phyloP scores from a whole-genome alignment of 2,329 filamentous ascomycete genomes.

The Cordyceps cateniannulata region DNA sequence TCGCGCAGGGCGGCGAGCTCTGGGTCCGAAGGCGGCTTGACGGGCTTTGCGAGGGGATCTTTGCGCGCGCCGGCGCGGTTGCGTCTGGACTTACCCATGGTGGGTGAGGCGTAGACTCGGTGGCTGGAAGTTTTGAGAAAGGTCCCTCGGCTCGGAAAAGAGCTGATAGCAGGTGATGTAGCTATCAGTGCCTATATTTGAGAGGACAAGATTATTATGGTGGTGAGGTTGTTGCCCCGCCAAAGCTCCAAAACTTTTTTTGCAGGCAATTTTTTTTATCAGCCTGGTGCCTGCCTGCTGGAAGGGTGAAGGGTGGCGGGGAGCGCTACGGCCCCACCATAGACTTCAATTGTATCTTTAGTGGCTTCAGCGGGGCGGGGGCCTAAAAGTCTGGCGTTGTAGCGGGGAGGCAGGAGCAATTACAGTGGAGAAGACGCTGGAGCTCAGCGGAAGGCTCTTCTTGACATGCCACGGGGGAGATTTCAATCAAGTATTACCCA shows the following conservation, averaged over 20 bases:
- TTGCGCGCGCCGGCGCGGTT: constrained; percentile 44
- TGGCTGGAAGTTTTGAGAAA: neutral
- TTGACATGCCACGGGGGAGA: too few species aligned
- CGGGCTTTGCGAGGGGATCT: constrained; percentile 49
- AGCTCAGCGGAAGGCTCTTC: neutral
- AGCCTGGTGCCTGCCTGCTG: too few species aligned
- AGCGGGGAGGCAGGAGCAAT: neutral
- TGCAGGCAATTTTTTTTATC: too few species aligned
- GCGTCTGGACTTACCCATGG: constrained; percentile 55
- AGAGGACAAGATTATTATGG: neutral
- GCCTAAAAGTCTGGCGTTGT: neutral
- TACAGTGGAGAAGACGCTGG: neutral
- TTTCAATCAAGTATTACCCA: too few species aligned
- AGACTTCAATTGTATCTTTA: neutral
- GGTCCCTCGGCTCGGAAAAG: neutral
- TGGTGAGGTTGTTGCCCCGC: neutral
- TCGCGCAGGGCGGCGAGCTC: constrained; percentile 58
- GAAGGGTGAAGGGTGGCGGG: too few species aligned
- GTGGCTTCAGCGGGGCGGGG: neutral
- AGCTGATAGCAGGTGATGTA: neutral
- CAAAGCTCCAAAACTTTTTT: constrained; percentile 1
- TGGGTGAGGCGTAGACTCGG: neutral
- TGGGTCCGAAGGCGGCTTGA: constrained; percentile 57
- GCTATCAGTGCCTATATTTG: neutral
- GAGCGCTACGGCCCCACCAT: too few species aligned